These are phyloP conservation scores for Barnettozyma siamensis DNA, from an alignment of 805 yeast genomes.

Conservation along the genomic window DNA sequence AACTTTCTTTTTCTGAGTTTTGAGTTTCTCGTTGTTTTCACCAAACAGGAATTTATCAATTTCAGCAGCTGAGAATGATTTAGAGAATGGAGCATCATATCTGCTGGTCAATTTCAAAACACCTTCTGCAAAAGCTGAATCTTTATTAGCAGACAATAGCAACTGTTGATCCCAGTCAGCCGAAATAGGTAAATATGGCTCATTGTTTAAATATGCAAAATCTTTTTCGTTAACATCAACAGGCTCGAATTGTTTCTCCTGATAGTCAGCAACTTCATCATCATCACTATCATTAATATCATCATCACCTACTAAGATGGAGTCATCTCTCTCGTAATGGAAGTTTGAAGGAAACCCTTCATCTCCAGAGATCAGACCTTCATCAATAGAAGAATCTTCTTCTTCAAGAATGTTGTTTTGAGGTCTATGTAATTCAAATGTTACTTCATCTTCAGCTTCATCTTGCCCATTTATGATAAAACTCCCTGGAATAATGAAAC, in stretches of 20 bases:
- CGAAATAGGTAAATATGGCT: conserved; percentile 43
- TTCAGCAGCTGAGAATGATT: conserved; percentile 27
- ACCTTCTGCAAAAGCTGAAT: conserved; percentile 19
- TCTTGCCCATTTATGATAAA: conserved; percentile 17
- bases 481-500: conserved; percentile 24
- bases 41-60: conserved; percentile 46
- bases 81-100: conserved; percentile 21
- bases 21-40: conserved; percentile 33
- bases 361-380: background rate
- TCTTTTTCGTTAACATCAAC: conserved; percentile 42
- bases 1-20: conserved; percentile 22
- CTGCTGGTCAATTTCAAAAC: conserved; percentile 17
- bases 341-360: conserved; percentile 7
- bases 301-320: conserved; percentile 5
- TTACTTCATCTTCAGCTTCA: background rate
- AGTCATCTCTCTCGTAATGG: conserved; percentile 15
- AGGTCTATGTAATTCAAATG: conserved; percentile 6
- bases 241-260: conserved; percentile 68
- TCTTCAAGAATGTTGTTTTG: conserved; percentile 3
- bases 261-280: conserved; percentile 3
- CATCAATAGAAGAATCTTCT: conserved; percentile 5
- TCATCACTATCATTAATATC: too few relatives aligned
- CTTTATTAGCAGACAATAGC: conserved; percentile 36
- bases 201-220: conserved; percentile 37
- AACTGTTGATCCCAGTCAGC: conserved; percentile 63